Base-by-base conservation (phyloP, 73 alveolate genomes). In the Stentor coeruleus region DNA sequence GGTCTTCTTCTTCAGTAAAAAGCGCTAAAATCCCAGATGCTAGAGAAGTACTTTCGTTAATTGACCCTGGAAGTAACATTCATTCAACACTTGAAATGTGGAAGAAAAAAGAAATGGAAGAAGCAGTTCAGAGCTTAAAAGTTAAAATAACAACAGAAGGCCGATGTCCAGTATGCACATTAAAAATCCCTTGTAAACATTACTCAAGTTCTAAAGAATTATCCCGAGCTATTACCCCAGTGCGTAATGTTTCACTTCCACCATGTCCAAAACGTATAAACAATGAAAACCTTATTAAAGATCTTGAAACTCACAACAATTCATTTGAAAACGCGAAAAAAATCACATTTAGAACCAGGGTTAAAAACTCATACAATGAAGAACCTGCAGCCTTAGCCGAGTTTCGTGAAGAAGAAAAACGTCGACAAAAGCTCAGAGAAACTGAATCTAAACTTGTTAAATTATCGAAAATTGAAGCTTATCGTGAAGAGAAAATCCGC, bases 181-280 rank as follows among this genome's bases (percentile, higher is more conserved):
- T 88, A 15, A 40, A 77, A 37, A 87, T 88, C 30, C 94, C 94
- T 57, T 88, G 94, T 82, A 85, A 85, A 55, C 94, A 88, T 80
- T 88, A 79, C 42, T 4, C 35, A 37, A 30, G 55, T 14, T 6
- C 80, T 58, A 90, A 88, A 57, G 82, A 88, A 66, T 40, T 89
- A 15, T 40, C 55, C 37, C 20, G 28, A n/a, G 76, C 88, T 38
- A 6, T 58, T 49, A 11, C 35, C 26, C 28, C 85, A 3, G 33
- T 3, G 4, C 11, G 75, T 38, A 30, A 11, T 41, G 66, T 49
- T 49, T 28, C 75, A 66, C 20, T 33, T 20, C 75, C 59, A 26
- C 40, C 49, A 15, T 57, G 36, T 31, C 35, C 33, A 26, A 82
- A 72, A 59, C 6, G 66, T 6, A 49, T 11, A 6, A 11, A 11